phyloP scores from a whole-genome alignment of 1,284 basidiomycete species.

The Caloboletus inedulis region DNA sequence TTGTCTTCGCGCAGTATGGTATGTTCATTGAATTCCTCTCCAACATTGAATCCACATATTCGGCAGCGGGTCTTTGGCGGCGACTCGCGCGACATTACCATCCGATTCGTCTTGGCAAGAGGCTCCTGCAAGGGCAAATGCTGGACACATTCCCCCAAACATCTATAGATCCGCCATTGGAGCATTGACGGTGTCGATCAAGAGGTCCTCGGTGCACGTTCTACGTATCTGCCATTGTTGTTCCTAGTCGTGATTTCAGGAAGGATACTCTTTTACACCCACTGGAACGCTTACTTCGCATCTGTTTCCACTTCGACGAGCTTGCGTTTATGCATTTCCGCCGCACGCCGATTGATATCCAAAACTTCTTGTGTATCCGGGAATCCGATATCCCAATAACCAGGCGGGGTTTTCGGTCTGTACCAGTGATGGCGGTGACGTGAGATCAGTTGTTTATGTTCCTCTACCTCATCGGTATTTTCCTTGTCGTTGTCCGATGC shows the following conservation, averaged over 20 bases:
- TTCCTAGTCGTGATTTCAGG: slow-evolving; percentile 21
- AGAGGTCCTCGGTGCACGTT: slow-evolving; percentile 15
- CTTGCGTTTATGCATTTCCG: slow-evolving; percentile 67
- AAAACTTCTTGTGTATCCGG: slow-evolving; percentile 78
- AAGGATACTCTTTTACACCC: neutral
- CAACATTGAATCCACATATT: slow-evolving; percentile 1
- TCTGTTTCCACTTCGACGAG: slow-evolving; percentile 53
- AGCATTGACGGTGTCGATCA: slow-evolving; percentile 14
- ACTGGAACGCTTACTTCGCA: slow-evolving; percentile 42
- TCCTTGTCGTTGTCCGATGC: slow-evolving; percentile 21
- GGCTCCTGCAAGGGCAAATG: slow-evolving; percentile 24
- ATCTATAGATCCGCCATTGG: slow-evolving; percentile 7
- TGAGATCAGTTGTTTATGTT: slow-evolving; percentile 74
- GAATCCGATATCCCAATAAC: slow-evolving; percentile 87
- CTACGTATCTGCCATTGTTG: slow-evolving; percentile 28
- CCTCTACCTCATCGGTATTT: slow-evolving; percentile 37
- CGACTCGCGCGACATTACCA: slow-evolving; percentile 33
- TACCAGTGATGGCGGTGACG: slow-evolving; percentile 76
- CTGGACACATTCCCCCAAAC: slow-evolving; percentile 32
- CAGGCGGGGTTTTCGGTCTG: slow-evolving; percentile 73
- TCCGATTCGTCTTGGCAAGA: slow-evolving; percentile 32
- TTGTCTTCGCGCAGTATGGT: slow-evolving; percentile 41
- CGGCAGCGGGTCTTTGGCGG: slow-evolving; percentile 30
- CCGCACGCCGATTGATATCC: slow-evolving; percentile 70
- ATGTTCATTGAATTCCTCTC: slow-evolving; percentile 13